phyloP scores from a whole-genome alignment of 371 early-diverging fungal genomes.

The Apophysomyces ossiformis region DNA sequence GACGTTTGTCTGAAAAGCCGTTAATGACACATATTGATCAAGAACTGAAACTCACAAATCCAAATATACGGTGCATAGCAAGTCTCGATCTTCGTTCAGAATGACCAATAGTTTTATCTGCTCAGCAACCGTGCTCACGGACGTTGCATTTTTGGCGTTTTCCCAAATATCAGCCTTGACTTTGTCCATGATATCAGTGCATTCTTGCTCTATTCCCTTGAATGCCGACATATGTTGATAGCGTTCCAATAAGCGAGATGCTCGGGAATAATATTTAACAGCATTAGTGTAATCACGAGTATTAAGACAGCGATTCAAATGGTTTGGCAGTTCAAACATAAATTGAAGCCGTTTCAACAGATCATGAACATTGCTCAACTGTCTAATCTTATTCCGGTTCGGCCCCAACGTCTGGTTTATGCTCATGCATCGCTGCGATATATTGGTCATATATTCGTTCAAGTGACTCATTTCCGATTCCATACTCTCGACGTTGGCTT shows the following conservation, averaged over 20 bases:
- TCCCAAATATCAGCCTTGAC: constrained; percentile 59
- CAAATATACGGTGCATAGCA: constrained; percentile 54
- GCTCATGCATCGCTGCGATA: constrained; percentile 56
- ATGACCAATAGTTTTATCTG: constrained; percentile 62
- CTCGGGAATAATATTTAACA: constrained; percentile 76
- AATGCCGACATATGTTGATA: constrained; percentile 78
- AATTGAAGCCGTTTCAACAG: constrained; percentile 81
- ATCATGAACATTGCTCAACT: constrained; percentile 77
- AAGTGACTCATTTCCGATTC: constrained; percentile 78
- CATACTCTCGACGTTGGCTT: constrained; percentile 77
- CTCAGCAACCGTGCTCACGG: constrained; percentile 51
- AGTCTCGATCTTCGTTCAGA: constrained; percentile 54
- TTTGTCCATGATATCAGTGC: constrained; percentile 72
- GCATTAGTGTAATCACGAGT: constrained; percentile 72
- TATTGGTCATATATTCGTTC: constrained; percentile 69
- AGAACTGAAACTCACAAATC: constrained; percentile 40
- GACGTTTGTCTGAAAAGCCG: constrained; percentile 22
- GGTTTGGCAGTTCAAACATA: constrained; percentile 82
- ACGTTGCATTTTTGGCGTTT: constrained; percentile 26
- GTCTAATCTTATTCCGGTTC: constrained; percentile 75
- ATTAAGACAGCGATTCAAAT: constrained; percentile 65
- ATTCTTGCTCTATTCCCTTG: constrained; percentile 77
- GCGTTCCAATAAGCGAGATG: constrained; percentile 72
- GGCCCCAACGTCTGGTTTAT: constrained; percentile 67
- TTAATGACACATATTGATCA: neutral